Evolutionary conservation across 2,329 filamentous ascomycete genomes (phyloP), one percentile per base, ranked within the genome.

Genomic region (Incumbomyces lentus): DNA sequence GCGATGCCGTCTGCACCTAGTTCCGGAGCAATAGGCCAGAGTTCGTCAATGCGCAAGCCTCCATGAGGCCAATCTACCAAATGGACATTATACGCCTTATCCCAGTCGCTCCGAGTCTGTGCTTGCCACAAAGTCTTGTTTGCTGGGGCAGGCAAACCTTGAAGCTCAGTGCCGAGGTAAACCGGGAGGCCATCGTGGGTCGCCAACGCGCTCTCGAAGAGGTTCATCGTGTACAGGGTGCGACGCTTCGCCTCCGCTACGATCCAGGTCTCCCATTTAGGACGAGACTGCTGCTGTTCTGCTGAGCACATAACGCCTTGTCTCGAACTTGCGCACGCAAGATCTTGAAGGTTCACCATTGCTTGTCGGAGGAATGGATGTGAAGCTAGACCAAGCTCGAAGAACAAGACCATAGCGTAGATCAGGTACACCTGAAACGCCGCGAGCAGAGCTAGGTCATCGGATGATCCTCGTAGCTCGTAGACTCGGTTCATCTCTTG

Each of bases 251-350:
- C 65, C 36, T 75, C 72, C 0, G 68, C 68, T 0, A 74, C 56
- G 3, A 76, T 68, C 75, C 75, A 79, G 1, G 64, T 60, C 47
- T 75, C 72, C 75, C 74, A 76, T 6, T 46, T 59, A 0, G 74
- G 74, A 2, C 67, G 64, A 0, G 55, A 49, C 1, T 59, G 58
- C 2, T 60, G 47, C 12, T 60, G 55, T 46, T 76, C 74, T 1
- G 67, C 66, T 0, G 50, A 32, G 38, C 69, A 75, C 7, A 68
- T 56, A 1, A 77, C 64, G 0, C 73, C 73, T 30, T 58, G 57
- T 2, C 58, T 59, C 6, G 63, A 60, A 5, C 61, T 61, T 1
- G 59, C 55, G 46, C 65, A 70, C 4, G 74, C 73, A 13, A 77
- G 50, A 4, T 72, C 68, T 57, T 76, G 72, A 1, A 77, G 63